Percentiles rank a stretch among this genome's conserved stretches.
phyloP scores from a whole-genome alignment of 2,329 filamentous ascomycete genomes.

The Madurella mycetomatis region DNA sequence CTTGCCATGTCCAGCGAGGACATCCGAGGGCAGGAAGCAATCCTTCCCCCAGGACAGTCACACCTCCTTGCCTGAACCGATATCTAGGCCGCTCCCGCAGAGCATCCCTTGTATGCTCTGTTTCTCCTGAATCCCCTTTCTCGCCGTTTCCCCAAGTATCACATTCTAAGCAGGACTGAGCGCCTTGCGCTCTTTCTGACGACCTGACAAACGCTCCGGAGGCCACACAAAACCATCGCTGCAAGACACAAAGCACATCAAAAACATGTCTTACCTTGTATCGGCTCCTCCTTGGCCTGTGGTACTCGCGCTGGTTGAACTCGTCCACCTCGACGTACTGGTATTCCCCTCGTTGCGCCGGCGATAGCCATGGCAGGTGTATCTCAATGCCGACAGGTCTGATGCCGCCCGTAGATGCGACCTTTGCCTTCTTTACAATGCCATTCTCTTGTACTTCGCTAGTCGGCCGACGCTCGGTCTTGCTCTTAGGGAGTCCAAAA shows the following conservation, averaged over 20 bases:
- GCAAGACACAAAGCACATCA: not conserved
- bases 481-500: not conserved
- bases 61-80: too few species aligned
- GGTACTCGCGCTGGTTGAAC: slow-evolving; percentile 2
- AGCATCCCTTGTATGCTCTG: not conserved
- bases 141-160: not conserved
- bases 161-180: not conserved
- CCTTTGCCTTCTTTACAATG: not conserved
- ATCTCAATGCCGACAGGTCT: slow-evolving; percentile 19
- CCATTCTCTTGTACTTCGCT: not conserved
- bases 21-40: too few species aligned
- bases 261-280: slow-evolving; percentile 15
- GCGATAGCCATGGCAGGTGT: slow-evolving; percentile 16
- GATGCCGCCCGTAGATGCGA: not conserved
- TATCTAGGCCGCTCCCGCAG: not conserved
- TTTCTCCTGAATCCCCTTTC: not conserved
- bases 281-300: slow-evolving; percentile 3
- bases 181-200: too few species aligned
- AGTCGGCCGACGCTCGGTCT: not conserved
- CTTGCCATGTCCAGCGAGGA: too few species aligned
- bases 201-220: not conserved
- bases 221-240: not conserved
- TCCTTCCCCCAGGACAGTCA: too few species aligned
- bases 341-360: slow-evolving; percentile 13
- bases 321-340: slow-evolving; percentile 15